phyloP scores from a whole-genome alignment of 23 red algal genomes.

The Gracilariopsis chorda region DNA sequence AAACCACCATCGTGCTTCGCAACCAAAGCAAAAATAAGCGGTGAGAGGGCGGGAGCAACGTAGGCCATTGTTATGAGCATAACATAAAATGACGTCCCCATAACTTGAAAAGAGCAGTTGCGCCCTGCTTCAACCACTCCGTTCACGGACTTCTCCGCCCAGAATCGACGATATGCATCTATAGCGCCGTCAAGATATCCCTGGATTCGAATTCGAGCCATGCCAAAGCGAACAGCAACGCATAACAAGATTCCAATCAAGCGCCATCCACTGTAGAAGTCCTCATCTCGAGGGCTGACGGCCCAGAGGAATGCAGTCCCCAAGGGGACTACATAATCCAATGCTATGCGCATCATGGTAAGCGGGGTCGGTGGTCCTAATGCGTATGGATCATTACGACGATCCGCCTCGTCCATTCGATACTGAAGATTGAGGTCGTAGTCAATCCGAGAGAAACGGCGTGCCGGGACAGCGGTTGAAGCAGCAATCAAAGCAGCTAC shows the following conservation, averaged over 20 bases:
- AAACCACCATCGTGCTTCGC: constrained; percentile 42
- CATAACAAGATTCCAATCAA: constrained; percentile 7
- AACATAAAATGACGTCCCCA: constrained; percentile 26
- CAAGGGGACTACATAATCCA: constrained; percentile 21
- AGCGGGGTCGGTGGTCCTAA: background rate
- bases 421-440: constrained; percentile 2
- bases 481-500: constrained; percentile 25
- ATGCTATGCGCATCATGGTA: constrained; percentile 1
- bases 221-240: background rate
- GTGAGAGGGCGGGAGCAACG: constrained; percentile 2
- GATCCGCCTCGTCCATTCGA: background rate
- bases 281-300: constrained; percentile 2
- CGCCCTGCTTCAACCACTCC: background rate
- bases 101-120: background rate
- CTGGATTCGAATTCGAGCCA: constrained; percentile 24
- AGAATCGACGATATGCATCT: constrained; percentile 40
- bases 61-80: constrained; percentile 26
- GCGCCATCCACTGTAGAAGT: background rate
- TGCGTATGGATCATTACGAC: constrained; percentile 19
- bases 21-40: constrained; percentile 13
- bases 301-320: background rate
- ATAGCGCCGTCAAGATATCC: constrained; percentile 61
- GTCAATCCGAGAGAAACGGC: constrained; percentile 49
- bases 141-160: background rate
- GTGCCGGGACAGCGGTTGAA: constrained; percentile 23